Evolutionary conservation across 2,329 filamentous ascomycete species (phyloP).

Genomic region (Penicillium verrucosum): DNA sequence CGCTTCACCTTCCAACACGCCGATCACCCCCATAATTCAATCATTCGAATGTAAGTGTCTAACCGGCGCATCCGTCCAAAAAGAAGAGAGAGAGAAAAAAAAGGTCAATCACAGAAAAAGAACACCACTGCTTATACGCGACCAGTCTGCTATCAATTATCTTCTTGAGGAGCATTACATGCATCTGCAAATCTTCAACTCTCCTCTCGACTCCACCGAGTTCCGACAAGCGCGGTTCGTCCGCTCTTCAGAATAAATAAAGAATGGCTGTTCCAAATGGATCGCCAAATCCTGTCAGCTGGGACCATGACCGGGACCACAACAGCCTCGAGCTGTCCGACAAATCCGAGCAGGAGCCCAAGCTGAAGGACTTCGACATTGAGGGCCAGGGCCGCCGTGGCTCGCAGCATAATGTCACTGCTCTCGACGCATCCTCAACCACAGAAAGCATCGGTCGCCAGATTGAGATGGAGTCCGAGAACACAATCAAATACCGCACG

Average conservation of each 20-base stretch:
- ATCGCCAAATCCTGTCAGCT: conserved; percentile 16
- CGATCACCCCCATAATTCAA: not conserved
- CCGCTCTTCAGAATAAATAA: conserved; percentile 33
- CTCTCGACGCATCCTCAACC: conserved; percentile 36
- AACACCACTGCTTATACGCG: not conserved
- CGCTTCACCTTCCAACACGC: not conserved
- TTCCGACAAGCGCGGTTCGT: conserved; percentile 35
- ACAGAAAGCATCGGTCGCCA: conserved; percentile 59
- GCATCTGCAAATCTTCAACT: conserved; percentile 30
- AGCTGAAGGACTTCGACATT: conserved; percentile 30
- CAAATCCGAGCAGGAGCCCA: conserved; percentile 22
- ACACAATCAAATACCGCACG: conserved; percentile 85
- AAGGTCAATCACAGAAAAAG: not conserved
- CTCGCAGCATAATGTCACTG: conserved; percentile 18
- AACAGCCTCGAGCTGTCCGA: conserved; percentile 22
- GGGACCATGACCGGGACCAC: conserved; percentile 13
- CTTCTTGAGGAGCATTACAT: conserved; percentile 29
- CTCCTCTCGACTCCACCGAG: conserved; percentile 26
- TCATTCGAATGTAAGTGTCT: conserved; percentile 1
- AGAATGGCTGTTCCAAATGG: conserved; percentile 37
- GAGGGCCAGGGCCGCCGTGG: conserved; percentile 26
- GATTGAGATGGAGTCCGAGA: conserved; percentile 70
- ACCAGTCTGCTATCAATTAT: not conserved
- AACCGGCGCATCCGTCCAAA: not conserved
- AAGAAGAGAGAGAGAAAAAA: not conserved